A percentile compares a stretch with the other conserved stretches of the same genome.
Conservation (phyloP, 129 eudicot genomes). For the Cynara cardunculus region DNA sequence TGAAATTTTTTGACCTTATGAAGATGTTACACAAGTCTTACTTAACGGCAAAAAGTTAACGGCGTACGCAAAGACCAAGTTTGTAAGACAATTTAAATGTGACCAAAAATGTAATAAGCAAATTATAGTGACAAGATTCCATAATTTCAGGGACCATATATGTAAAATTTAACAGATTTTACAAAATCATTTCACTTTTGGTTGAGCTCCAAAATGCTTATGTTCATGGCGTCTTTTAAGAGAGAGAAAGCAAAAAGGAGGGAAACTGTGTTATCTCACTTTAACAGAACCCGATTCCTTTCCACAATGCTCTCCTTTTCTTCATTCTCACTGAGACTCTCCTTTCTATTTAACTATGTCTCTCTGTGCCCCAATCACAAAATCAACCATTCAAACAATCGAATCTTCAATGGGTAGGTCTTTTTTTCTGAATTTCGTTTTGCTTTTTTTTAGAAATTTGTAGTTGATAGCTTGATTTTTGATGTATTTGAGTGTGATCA, state of each 20-base stretch:
- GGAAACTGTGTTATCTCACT: background rate
- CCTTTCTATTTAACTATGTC: background rate
- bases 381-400: conserved; percentile 3
- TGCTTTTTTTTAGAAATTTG: background rate
- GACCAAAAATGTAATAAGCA: background rate
- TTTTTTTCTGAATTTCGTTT: background rate
- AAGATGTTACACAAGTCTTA: too few relatives aligned
- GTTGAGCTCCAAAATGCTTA: background rate
- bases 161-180: background rate
- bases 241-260: background rate
- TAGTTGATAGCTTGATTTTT: background rate
- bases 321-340: conserved; percentile 27
- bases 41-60: too few relatives aligned
- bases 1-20: too few relatives aligned
- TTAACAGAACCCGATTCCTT: conserved; percentile 27
- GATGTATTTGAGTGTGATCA: background rate
- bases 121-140: background rate
- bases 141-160: background rate
- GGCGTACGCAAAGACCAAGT: too few relatives aligned
- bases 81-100: background rate
- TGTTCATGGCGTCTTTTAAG: background rate
- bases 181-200: background rate
- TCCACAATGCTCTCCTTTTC: conserved; percentile 8
- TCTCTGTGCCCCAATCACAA: background rate
- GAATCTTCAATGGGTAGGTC: conserved; percentile 27